Base-by-base conservation (phyloP, 805 yeast genomes). In the Saccharomyces eubayanus region DNA sequence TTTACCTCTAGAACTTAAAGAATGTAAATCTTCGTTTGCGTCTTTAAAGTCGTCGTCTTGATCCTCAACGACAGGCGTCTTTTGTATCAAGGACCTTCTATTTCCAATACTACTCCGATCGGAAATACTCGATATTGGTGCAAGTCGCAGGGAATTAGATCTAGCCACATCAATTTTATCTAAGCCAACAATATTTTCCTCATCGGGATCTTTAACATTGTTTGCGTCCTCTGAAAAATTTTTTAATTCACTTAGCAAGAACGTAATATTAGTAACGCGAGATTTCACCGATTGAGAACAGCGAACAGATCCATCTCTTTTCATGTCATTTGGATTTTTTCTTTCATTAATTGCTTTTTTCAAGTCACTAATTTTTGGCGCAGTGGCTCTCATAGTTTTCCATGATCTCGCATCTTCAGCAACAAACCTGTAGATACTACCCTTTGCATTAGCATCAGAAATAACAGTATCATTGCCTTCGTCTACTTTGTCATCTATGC, bases 201-300 rank as follows among this genome's bases (percentile, higher is more conserved):
- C 72, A 54, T 68, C 69, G 1, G 71, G 71, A 55, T 68, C 71
- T 21, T 55, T 57, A 28, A 69, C 63, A 48, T 57, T 65, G 24
- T 60, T 55, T 14, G 57, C 61, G 21, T 62, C 63, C 30, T 51
- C 56, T 30, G 59, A 62, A 31, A 54, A 51, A 46, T 60, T 65
- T 36, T 65, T 64, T 20, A 70, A 54, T 54, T 70, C 73, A 48
- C 63, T 62, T 12, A 70, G 57, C 45, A 70, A 59, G 51, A 70
- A 70, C 6, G 73, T 68, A 5, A 70, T 69, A 53, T 70, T 68
- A 10, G 72, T 70, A 3, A 70, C 66, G 51, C 64, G 65, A 2
- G 73, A 70, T 51, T 63, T 69, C 3, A 70, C 69, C 6, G 72
- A 69, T 51, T 68, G 72, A 6, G 72, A 62, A 4, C 71, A 71